Evolutionary conservation across 495 filamentous ascomycete genomes (phyloP), one percentile per base, ranked within the genome.

Genomic region (Talaromyces stipitatus): DNA sequence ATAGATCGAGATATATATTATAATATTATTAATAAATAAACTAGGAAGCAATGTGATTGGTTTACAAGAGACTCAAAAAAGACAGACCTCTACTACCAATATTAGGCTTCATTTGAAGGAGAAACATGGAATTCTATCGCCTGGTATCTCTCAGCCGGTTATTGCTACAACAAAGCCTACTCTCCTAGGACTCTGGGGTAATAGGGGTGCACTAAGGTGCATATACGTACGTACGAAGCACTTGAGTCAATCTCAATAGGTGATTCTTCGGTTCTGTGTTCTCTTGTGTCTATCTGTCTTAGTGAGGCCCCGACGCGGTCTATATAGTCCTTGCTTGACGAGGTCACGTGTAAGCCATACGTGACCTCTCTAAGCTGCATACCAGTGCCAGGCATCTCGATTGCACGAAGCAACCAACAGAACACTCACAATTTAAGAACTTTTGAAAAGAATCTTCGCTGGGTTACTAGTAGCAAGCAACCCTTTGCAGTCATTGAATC

Each of bases 401-500:
- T n/a, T n/a, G n/a, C n/a, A n/a, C n/a, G n/a, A n/a, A n/a, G n/a
- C n/a, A n/a, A n/a, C n/a, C n/a, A n/a, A n/a, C n/a, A n/a, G n/a
- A n/a, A 51, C 22, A n/a, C 22, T 51, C 20, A 51, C 47, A 20
- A 12, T 24, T 27, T 18, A 51, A 24, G 20, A 51, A 27, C 22
- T 22, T 27, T 18, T 51, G 2, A 18, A 23, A 26, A 51, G 28
- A 18, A 51, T 26, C 47, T 2, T 27, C 47, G 22, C 47, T 51
- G 47, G 47, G 47, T 51, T 14, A 12, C 56, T 55, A 33, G 52
- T 52, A 52, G 43, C 30, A 62, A 50, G 55, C 52, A 58, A 50
- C 60, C 56, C 47, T 62, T 59, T 32, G 46, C 57, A 36, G 53
- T 59, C 24, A 48, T 62, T 36, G 51, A 59, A 53, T 30, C 55